These are phyloP conservation scores for Eucalyptus melliodora DNA, from an alignment of 345 rosid genomes.

Conservation along the genomic window DNA sequence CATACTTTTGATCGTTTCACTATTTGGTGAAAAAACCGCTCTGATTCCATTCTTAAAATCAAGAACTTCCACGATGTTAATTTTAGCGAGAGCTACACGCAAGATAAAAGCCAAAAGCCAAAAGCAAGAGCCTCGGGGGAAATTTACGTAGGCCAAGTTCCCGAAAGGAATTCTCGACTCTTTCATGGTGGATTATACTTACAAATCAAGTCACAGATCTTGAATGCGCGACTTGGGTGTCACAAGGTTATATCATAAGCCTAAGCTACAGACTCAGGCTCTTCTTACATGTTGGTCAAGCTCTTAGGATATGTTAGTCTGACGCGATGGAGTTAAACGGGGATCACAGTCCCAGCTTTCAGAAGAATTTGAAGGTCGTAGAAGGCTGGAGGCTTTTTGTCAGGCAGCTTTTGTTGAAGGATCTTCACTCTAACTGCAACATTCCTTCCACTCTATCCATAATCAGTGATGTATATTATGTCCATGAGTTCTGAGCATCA, in stretches of 20 bases:
- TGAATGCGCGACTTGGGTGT: neutral
- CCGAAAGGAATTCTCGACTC: neutral
- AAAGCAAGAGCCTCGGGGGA: neutral
- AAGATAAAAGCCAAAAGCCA: neutral
- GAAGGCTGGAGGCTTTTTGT: neutral
- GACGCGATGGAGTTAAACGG: neutral
- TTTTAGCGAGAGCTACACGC: neutral
- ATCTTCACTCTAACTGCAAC: neutral
- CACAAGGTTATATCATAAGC: neutral
- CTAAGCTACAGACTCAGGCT: neutral
- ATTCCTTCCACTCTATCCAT: neutral
- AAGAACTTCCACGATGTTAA: neutral
- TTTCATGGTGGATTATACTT: neutral
- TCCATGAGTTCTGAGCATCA: neutral
- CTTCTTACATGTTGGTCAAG: neutral
- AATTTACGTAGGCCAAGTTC: neutral
- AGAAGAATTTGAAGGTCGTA: neutral
- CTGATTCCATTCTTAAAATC: neutral
- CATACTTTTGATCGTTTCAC: neutral
- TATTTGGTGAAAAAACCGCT: neutral
- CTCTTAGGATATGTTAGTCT: neutral
- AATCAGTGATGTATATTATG: neutral
- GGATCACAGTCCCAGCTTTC: neutral
- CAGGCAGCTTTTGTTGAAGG: neutral
- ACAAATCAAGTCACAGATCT: neutral